These are phyloP conservation scores for Aphanomyces euteiches DNA, from an alignment of 352 stramenopile species.

Conservation along the genomic window DNA sequence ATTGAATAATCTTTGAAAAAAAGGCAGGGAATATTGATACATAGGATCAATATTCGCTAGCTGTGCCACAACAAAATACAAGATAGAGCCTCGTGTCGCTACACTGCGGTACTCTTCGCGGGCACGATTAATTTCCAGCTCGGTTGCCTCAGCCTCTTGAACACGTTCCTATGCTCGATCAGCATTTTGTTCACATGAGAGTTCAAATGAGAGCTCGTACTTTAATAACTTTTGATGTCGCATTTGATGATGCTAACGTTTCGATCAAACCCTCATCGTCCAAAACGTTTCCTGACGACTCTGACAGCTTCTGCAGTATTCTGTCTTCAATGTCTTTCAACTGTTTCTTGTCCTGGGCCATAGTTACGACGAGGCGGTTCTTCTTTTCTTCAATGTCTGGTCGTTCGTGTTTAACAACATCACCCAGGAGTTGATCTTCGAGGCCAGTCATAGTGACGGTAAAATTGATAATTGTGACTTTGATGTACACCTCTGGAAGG, in stretches of 20 bases:
- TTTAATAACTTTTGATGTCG: slow-evolving; percentile 79
- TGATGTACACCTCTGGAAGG: slow-evolving; percentile 93
- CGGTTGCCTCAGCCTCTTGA: slow-evolving; percentile 85
- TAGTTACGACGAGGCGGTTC: slow-evolving; percentile 88
- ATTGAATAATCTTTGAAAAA: slow-evolving; percentile 90
- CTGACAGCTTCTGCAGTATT: slow-evolving; percentile 89
- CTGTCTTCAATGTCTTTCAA: slow-evolving; percentile 91
- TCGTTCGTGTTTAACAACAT: slow-evolving; percentile 88
- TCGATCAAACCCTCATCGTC: slow-evolving; percentile 90
- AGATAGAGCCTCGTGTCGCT: slow-evolving; percentile 88
- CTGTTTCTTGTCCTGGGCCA: slow-evolving; percentile 91
- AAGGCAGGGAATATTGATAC: slow-evolving; percentile 95
- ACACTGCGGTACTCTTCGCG: slow-evolving; percentile 89
- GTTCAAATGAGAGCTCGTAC: background rate
- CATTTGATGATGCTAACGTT: slow-evolving; percentile 82
- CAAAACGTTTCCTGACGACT: slow-evolving; percentile 89
- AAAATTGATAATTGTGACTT: slow-evolving; percentile 96
- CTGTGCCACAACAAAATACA: slow-evolving; percentile 94
- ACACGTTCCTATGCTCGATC: slow-evolving; percentile 61
- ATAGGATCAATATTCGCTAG: slow-evolving; percentile 91
- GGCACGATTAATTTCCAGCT: slow-evolving; percentile 87
- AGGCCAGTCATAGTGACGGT: slow-evolving; percentile 93
- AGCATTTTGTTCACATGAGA: no score
- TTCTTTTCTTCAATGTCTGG: slow-evolving; percentile 93
- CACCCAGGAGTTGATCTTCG: slow-evolving; percentile 89